Conservation (phyloP, 352 stramenopile species). For the Globisporangium rhizosaccharum region DNA sequence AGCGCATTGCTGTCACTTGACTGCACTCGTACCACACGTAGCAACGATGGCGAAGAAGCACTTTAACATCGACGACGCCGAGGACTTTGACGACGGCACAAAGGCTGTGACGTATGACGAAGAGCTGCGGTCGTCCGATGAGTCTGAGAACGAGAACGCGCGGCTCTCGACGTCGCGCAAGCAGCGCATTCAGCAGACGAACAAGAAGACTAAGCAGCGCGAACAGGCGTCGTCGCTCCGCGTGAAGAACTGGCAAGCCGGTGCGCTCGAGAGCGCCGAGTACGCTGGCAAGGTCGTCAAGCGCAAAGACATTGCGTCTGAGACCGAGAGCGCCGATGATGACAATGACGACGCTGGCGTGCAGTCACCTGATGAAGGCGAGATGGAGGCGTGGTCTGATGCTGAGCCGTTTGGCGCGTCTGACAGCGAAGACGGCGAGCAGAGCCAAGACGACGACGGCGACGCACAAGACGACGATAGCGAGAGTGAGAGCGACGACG, state of each 20-base stretch:
- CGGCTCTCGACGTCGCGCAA: slow-evolving; percentile 45
- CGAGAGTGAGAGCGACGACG: slow-evolving; percentile 22
- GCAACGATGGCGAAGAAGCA: slow-evolving; percentile 46
- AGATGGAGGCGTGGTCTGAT: slow-evolving; percentile 74
- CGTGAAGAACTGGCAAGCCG: slow-evolving; percentile 71
- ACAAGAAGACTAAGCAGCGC: slow-evolving; percentile 20
- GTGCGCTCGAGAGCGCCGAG: slow-evolving; percentile 37
- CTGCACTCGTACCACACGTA: background rate
- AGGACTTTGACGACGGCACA: slow-evolving; percentile 82
- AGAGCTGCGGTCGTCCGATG: slow-evolving; percentile 12
- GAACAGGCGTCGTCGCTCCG: slow-evolving; percentile 63
- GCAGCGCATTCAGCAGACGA: slow-evolving; percentile 37
- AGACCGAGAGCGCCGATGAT: background rate
- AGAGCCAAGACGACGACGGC: slow-evolving; percentile 22
- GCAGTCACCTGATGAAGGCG: slow-evolving; percentile 70
- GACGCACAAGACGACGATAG: slow-evolving; percentile 27
- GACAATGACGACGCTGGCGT: slow-evolving; percentile 15
- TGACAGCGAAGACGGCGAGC: slow-evolving; percentile 36
- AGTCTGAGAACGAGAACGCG: slow-evolving; percentile 22
- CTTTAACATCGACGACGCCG: slow-evolving; percentile 75
- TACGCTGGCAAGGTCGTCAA: slow-evolving; percentile 81
- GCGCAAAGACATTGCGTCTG: slow-evolving; percentile 40
- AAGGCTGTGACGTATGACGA: slow-evolving; percentile 40
- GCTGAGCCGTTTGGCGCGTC: slow-evolving; percentile 75
- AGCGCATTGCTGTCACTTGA: background rate